Evolutionary conservation across 805 yeast genomes (phyloP).

Genomic region (Alloascoidea hylecoeti): DNA sequence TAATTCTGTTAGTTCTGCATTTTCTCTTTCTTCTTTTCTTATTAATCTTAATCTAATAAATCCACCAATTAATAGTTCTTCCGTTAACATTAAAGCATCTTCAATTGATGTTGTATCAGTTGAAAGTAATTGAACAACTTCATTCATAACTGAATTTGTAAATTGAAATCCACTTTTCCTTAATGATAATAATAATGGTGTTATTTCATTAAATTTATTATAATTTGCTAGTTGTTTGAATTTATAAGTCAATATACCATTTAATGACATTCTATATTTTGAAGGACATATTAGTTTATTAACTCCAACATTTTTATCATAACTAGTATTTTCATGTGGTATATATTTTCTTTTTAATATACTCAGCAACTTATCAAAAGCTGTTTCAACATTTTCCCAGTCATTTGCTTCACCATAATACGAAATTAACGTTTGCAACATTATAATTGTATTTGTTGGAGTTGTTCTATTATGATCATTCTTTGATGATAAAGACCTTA

Average conservation of each 20-base stretch:
- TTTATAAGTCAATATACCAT: constrained; percentile 6
- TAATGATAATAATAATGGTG: constrained; percentile 3
- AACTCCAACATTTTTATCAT: too few relatives aligned
- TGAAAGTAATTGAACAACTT: constrained; percentile 5
- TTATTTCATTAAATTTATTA: constrained; percentile 4
- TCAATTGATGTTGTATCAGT: too few relatives aligned
- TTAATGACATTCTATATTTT: not conserved
- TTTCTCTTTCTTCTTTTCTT: too few relatives aligned
- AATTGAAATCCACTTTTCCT: constrained; percentile 6
- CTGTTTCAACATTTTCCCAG: not conserved
- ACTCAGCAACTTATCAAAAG: not conserved
- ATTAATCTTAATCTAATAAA: too few relatives aligned
- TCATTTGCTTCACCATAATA: not conserved
- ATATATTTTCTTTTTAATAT: not conserved
- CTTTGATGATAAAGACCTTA: too few relatives aligned
- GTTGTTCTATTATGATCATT: too few relatives aligned
- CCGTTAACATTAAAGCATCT: too few relatives aligned
- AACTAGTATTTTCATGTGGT: not conserved
- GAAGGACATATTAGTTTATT: too few relatives aligned
- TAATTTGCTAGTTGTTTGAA: constrained; percentile 7
- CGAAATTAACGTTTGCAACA: not conserved
- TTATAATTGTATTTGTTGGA: not conserved
- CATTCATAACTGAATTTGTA: constrained; percentile 7
- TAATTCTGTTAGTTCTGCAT: too few relatives aligned
- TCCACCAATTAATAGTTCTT: too few relatives aligned